Conservation (phyloP, 495 filamentous ascomycete species). For the Penicillium longicatenatum region DNA sequence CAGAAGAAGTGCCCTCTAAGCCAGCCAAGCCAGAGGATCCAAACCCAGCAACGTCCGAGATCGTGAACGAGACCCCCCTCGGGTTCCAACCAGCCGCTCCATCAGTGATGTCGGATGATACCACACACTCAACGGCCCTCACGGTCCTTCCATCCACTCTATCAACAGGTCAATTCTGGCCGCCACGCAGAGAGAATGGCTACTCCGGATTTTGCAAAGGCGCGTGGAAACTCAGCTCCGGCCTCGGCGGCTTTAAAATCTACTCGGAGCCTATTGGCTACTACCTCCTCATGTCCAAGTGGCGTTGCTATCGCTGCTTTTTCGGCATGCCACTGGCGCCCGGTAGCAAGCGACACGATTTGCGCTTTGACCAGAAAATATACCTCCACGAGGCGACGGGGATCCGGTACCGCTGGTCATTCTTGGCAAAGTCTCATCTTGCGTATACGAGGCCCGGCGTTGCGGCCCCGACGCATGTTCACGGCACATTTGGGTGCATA, state of each 20-base stretch:
- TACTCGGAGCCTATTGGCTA: slow-evolving; percentile 36
- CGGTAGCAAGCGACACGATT: neutral
- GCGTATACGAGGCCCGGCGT: slow-evolving; percentile 25
- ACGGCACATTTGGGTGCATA: slow-evolving; percentile 42
- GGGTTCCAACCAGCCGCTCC: neutral
- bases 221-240: slow-evolving; percentile 47
- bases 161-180: slow-evolving; percentile 11
- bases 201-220: slow-evolving; percentile 57
- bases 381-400: slow-evolving; percentile 31
- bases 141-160: neutral
- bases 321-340: slow-evolving; percentile 40
- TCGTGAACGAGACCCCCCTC: neutral
- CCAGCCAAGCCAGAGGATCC: neutral
- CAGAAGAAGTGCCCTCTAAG: neutral
- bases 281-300: slow-evolving; percentile 35
- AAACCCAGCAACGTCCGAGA: neutral
- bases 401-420: slow-evolving; percentile 50
- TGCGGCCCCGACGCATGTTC: slow-evolving; percentile 13
- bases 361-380: slow-evolving; percentile 31
- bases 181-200: slow-evolving; percentile 43
- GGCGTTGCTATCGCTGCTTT: slow-evolving; percentile 45
- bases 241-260: slow-evolving; percentile 37
- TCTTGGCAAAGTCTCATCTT: slow-evolving; percentile 53
- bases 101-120: neutral
- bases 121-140: neutral